Evolutionary conservation across 2,329 filamentous ascomycete genomes (phyloP), one percentile per base, ranked within the genome.

Genomic region (Aspergillus sp.): DNA sequence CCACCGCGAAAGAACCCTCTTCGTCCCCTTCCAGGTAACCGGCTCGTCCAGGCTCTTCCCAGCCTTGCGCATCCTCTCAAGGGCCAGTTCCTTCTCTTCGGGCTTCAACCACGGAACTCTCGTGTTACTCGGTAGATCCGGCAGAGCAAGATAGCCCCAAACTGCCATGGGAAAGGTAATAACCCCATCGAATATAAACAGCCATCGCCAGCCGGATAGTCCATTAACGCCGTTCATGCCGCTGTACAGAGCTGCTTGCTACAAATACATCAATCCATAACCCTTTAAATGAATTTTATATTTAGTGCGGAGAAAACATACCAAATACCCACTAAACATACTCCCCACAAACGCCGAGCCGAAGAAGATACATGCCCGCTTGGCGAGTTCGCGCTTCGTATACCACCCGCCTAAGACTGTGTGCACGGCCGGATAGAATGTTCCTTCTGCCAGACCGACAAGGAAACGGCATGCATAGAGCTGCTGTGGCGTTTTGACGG

Each of bases 111-210:
- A 81, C 56, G 75, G 78, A 0, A 78, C 78, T 1, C 63, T 68
- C 0, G 76, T 79, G 1, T 68, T 76, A 53, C 77, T 68, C 0
- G 79, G 78, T 0, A 76, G 79, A 54, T 80, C 79, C 0, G 79
- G 79, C 42, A 73, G 73, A 44, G 72, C 73, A 54, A 76, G 63
- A 33, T 68, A 67, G 3, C 73, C 74, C 30, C 71, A 72, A 4
- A 76, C 50, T 5, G 67, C 72, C 4, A 79, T 73, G 1, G 77
- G 77, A 5, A 79, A 68, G 3, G 79, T 80, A 61, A 84, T 82
- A 49, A 82, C 68, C 0, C 79, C 79, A 63, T 83, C 81, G 39
- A 84, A 79, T 49, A 85, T 80, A 60, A 85, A 85, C 0, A 85
- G 73, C 82, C 79, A 81, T 61, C 76, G 74, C 79, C 79, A 82